Percentiles rank a stretch among this genome's conserved stretches.
Conservation (phyloP, 2,329 filamentous ascomycete species). For the Aspergillus nomiae region DNA sequence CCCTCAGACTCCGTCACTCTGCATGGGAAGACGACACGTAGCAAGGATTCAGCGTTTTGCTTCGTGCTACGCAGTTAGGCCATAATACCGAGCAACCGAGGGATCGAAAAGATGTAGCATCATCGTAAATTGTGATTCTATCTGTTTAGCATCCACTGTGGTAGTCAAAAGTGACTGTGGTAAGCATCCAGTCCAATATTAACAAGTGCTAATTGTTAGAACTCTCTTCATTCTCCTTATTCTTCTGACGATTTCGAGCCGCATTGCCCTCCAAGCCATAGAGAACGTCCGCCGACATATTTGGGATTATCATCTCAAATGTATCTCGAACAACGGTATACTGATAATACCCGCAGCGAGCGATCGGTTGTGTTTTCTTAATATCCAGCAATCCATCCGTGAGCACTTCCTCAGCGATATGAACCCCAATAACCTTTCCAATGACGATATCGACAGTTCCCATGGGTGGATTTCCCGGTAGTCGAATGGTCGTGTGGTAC, state of each 20-base stretch:
- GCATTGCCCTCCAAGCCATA: constrained; percentile 44
- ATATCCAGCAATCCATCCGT: constrained; percentile 60
- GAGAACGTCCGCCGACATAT: constrained; percentile 35
- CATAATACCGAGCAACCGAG: too few relatives aligned
- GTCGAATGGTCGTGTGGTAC: constrained; percentile 56
- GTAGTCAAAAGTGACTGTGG: not conserved
- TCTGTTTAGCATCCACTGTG: not conserved
- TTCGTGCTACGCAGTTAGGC: too few relatives aligned
- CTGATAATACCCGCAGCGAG: constrained; percentile 62
- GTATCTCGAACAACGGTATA: constrained; percentile 58
- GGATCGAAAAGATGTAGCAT: not conserved
- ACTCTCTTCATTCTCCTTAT: not conserved
- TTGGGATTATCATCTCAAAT: constrained; percentile 61
- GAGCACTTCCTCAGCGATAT: constrained; percentile 58
- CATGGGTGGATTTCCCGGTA: constrained; percentile 61
- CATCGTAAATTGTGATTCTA: not conserved
- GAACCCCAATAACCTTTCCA: constrained; percentile 58
- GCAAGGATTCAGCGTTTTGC: too few relatives aligned
- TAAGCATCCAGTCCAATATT: not conserved
- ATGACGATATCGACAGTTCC: constrained; percentile 61
- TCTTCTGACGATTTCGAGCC: constrained; percentile 21
- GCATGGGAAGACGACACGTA: too few relatives aligned
- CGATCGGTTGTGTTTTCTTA: constrained; percentile 60
- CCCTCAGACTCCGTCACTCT: too few relatives aligned
- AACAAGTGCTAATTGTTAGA: not conserved